Conservation (phyloP, 768 basidiomycete genomes). For the Pleurotus pulmonarius region DNA sequence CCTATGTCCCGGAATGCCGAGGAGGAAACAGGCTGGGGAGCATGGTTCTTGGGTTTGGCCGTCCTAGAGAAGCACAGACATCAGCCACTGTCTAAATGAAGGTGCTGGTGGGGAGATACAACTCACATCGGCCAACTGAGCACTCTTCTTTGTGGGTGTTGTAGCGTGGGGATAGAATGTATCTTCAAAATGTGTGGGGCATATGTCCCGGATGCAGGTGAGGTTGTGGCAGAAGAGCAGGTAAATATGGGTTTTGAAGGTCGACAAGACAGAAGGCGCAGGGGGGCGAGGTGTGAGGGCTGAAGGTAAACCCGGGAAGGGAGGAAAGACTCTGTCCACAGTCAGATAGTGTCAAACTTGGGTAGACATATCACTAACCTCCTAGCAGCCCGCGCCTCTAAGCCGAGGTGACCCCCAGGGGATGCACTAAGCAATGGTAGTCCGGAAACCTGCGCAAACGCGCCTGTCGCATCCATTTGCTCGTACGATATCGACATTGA, state of each 20-base stretch:
- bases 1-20: too few species aligned
- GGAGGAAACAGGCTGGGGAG: too few species aligned
- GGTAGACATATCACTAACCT: too few species aligned
- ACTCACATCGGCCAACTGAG: neutral
- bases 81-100: too few species aligned
- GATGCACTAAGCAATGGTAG: too few species aligned
- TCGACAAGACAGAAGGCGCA: neutral
- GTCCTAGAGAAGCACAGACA: too few species aligned
- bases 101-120: too few species aligned
- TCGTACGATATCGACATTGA: slow-evolving; percentile 25
- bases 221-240: slow-evolving; percentile 49
- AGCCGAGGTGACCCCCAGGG: too few species aligned
- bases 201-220: slow-evolving; percentile 48
- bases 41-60: too few species aligned
- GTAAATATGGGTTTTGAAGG: slow-evolving; percentile 15
- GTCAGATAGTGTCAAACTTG: too few species aligned
- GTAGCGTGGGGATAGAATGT: neutral
- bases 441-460: slow-evolving; percentile 23
- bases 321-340: slow-evolving; percentile 24
- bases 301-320: neutral
- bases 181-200: slow-evolving; percentile 43
- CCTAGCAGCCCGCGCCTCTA: too few species aligned
- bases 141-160: slow-evolving; percentile 18
- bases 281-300: neutral
- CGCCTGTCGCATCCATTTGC: slow-evolving; percentile 41